Evolutionary conservation across 805 yeast genomes (phyloP), one percentile per base, ranked within the genome.

Genomic region (Spathaspora girioi): DNA sequence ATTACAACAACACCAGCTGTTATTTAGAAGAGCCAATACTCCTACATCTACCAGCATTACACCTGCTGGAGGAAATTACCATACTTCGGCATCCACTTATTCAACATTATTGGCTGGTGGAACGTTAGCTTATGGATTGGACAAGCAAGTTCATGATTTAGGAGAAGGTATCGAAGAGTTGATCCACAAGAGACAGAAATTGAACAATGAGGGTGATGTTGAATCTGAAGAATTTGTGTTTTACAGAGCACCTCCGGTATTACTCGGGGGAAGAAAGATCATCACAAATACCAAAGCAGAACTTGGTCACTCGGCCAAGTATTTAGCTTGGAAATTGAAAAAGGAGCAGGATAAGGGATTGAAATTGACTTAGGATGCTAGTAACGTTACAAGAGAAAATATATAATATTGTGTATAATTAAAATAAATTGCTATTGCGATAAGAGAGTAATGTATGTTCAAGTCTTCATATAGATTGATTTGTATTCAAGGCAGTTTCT

Each of bases 301-400:
- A 38, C 63, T 84, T 38, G 90, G 96, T 5, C 96, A 89, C 60
- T 80, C 87, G 48, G 89, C 90, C 1, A 76, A 77, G 60, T 91
- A 87, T 62, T 65, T 90, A 62, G 88, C 89, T 1, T 66, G 67
- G 74, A 61, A 70, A 62, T 50, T 60, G 26, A 52, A 41, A 20
- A 32, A 26, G 20, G 26, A 43, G 19, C 45, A 43, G 15, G 18
- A 35, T 29, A 5, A 29, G 2, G 32, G 9, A 4, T 29, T 29
- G 32, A 29, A 29, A 29, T 29, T 29, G 14, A 29, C 32, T 29
- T 29, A 29, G 14, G 32, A n/a, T n/a, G 14, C 32, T 10, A 10
- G 32, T 5, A 8, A 10, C 9, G 14, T 11, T 29, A 10, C 32
- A n/a, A n/a, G n/a, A n/a, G n/a, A n/a, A n/a, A n/a, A n/a, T 29